These are phyloP conservation scores for Pezizomycotina sp. DNA, from an alignment of 2,329 filamentous ascomycete genomes.

Conservation along the genomic window DNA sequence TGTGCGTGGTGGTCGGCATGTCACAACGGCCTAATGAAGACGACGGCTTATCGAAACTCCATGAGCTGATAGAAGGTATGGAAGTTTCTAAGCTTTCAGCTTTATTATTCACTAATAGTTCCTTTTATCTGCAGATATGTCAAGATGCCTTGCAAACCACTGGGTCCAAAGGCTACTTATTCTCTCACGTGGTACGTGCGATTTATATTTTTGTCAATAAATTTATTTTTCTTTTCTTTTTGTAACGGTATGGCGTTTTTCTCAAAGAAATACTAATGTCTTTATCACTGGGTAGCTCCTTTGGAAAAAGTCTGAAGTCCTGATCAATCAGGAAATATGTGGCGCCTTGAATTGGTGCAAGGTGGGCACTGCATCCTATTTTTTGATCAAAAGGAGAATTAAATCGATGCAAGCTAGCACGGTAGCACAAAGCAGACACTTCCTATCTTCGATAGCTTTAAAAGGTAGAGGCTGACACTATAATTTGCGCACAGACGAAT, in stretches of 20 bases:
- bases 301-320: constrained; percentile 60
- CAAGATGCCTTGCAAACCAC: constrained; percentile 9
- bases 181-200: constrained; percentile 30
- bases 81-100: too few species aligned
- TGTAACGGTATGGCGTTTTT: too few species aligned
- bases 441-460: too few species aligned
- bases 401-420: constrained; percentile 52
- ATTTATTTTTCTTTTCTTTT: too few species aligned
- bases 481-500: constrained; percentile 44
- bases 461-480: neutral
- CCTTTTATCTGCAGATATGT: constrained; percentile 2
- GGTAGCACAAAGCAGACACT: too few species aligned
- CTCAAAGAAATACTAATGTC: too few species aligned
- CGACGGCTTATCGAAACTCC: constrained; percentile 30
- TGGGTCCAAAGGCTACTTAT: constrained; percentile 23
- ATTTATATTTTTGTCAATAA: too few species aligned
- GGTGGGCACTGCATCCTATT: constrained; percentile 46
- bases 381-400: constrained; percentile 49
- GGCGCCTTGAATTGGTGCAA: constrained; percentile 54
- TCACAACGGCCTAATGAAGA: too few species aligned
- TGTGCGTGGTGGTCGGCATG: constrained; percentile 53
- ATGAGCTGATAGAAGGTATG: constrained; percentile 32
- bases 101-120: too few species aligned
- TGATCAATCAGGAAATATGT: constrained; percentile 38
- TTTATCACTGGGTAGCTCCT: constrained; percentile 54